Evolutionary conservation across 345 rosid genomes (phyloP).

Genomic region (Citrus australasica): DNA sequence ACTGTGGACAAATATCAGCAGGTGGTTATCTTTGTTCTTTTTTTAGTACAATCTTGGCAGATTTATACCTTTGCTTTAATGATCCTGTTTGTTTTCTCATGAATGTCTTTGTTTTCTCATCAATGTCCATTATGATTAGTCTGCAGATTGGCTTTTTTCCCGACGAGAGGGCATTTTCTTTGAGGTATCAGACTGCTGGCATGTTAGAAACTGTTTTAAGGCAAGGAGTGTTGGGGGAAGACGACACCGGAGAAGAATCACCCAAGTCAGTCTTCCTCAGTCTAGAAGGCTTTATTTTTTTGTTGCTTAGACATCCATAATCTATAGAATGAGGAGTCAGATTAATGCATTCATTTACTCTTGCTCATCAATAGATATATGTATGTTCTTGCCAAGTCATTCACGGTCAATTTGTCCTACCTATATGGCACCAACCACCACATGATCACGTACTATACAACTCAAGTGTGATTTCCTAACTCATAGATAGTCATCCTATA

Average conservation of each 20-base stretch:
- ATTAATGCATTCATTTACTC: background rate
- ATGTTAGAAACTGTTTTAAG: slow-evolving; percentile 81
- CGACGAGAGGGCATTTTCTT: slow-evolving; percentile 70
- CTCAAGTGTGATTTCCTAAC: background rate
- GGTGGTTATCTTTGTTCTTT: slow-evolving; percentile 34
- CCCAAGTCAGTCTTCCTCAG: slow-evolving; percentile 55
- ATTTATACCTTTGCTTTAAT: background rate
- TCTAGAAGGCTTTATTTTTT: background rate
- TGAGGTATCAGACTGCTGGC: slow-evolving; percentile 88
- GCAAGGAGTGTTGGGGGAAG: slow-evolving; percentile 93
- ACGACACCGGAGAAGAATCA: slow-evolving; percentile 91
- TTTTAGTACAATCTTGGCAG: background rate
- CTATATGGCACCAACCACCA: background rate
- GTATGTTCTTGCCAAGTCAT: background rate
- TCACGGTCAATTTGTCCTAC: background rate
- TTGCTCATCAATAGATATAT: background rate
- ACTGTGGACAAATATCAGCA: slow-evolving; percentile 90
- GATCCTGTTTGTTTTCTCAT: slow-evolving; percentile 28
- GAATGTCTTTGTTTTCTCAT: slow-evolving; percentile 41
- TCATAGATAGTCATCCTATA: background rate
- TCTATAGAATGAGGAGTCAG: background rate
- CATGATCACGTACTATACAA: background rate
- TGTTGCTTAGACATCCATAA: background rate
- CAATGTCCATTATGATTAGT: slow-evolving; percentile 56
- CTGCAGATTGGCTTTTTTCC: slow-evolving; percentile 91